Percentiles rank a stretch among this genome's conserved stretches.
phyloP scores from a whole-genome alignment of 352 stramenopile species.

The Phytopythium ostracodes region DNA sequence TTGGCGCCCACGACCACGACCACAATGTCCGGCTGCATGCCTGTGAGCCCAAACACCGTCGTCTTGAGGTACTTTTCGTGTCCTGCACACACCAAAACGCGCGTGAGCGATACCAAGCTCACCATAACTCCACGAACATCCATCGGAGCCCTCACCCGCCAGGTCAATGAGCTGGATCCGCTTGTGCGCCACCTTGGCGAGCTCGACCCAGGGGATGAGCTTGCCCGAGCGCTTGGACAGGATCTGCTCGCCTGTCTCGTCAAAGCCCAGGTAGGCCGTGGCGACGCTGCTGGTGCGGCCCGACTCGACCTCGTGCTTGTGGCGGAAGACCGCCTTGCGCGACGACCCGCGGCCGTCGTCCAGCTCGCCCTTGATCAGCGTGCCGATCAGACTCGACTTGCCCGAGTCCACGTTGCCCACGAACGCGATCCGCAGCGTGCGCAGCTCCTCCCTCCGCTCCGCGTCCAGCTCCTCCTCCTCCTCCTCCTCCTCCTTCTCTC shows the following conservation, averaged over 20 bases:
- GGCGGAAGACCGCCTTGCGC: constrained; percentile 79
- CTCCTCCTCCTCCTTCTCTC: not conserved
- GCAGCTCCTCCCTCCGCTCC: constrained; percentile 39
- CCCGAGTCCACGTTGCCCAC: constrained; percentile 92
- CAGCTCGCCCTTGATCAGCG: constrained; percentile 93
- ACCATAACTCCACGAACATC: not conserved
- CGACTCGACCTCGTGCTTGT: constrained; percentile 85
- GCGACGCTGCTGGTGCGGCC: constrained; percentile 81
- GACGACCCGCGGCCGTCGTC: constrained; percentile 94
- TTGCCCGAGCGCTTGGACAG: constrained; percentile 70
- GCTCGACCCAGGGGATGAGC: constrained; percentile 73
- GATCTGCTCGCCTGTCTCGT: constrained; percentile 69
- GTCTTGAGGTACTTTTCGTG: constrained; percentile 99
- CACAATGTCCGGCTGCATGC: constrained; percentile 94
- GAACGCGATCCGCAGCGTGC: constrained; percentile 83
- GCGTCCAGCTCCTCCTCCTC: constrained; percentile 12
- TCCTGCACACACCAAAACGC: constrained; percentile 17
- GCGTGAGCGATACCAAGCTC: not conserved
- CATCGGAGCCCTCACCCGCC: constrained; percentile 18
- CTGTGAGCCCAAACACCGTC: constrained; percentile 98
- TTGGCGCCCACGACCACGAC: constrained; percentile 93
- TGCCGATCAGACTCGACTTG: constrained; percentile 92
- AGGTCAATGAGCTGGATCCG: constrained; percentile 87
- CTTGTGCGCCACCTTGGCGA: constrained; percentile 76
- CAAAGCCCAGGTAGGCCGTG: constrained; percentile 82